Evolutionary conservation across 441 rosid genomes (phyloP).

Genomic region (Brassica balearica): DNA sequence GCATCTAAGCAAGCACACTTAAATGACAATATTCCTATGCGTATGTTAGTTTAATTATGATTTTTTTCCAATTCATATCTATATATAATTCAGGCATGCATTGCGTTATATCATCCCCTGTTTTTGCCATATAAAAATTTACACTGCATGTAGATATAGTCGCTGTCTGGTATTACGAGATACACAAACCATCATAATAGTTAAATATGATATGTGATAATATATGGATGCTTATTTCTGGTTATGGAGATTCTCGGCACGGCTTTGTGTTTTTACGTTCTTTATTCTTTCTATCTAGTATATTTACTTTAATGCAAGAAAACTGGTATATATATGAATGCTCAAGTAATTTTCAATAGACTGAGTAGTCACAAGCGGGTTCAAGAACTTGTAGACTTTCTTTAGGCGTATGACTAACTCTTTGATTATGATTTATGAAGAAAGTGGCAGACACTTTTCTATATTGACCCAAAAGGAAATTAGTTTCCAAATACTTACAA

Average conservation of each 20-base stretch:
- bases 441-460: conserved; percentile 30
- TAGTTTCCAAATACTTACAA: conserved; percentile 11
- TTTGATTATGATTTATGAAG: not conserved
- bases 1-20: conserved; percentile 37
- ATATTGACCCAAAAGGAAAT: conserved; percentile 22
- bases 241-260: not conserved
- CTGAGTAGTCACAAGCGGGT: conserved; percentile 27
- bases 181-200: not conserved
- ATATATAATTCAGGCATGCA: not conserved
- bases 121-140: not conserved
- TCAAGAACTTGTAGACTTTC: conserved; percentile 25
- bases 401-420: conserved; percentile 9
- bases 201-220: not conserved
- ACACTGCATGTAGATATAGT: not conserved
- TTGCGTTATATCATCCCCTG: not conserved
- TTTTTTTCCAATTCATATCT: conserved; percentile 4
- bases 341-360: conserved; percentile 11
- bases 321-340: not conserved
- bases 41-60: conserved; percentile 8
- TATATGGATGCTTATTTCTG: not conserved
- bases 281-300: not conserved
- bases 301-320: not conserved
- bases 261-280: not conserved
- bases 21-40: not conserved
- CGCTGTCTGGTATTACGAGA: not conserved